Evolutionary conservation across 495 filamentous ascomycete species (phyloP), one percentile per base, ranked within the genome.

Genomic region (Rhypophila decipiens): DNA sequence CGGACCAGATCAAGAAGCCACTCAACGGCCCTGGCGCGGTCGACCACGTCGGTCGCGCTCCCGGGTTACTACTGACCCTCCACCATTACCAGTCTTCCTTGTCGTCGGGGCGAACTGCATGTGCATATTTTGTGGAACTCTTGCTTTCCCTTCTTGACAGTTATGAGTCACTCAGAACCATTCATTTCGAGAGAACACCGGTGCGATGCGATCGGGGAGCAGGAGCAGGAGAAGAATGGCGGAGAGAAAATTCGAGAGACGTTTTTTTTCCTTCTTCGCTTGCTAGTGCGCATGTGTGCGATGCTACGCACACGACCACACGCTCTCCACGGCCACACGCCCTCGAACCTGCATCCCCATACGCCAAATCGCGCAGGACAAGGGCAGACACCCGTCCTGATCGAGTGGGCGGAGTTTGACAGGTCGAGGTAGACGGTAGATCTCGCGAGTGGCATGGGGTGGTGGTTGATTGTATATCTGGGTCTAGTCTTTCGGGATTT

Each of bases 161-260:
- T 49, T 58, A 41, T 61, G 55, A 61, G 42, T 63, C 63, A 63
- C 58, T 47, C 51, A 42, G 29, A 42, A 39, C 63, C 63, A 66
- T 46, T 63, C 60, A 39, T 53, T 58, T 35, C 57, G 47, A 31
- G 18, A 35, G 22, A 10, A 48, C 53, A 35, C 42, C 48, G 41
- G 33, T 55, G 42, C 42, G 51, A 42, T 47, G 51, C 50, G 53
- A 37, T 49, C 11, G 23, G 8, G 29, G 23, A 43, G 40, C 15
- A 36, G 31, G 24, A 23, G 21, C 19, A 21, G 35, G 47, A 18
- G 11, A 44, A 43, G 22, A 10, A 22, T 24, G 33, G 45, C 12
- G 8, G 12, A 18, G 13, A 18, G n/a, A n/a, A n/a, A n/a, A n/a
- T n/a, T n/a, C n/a, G n/a, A n/a, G n/a, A n/a, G n/a, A n/a, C n/a